Conservation (phyloP, 164 flowering plant species). For the Umbellularia californica region DNA sequence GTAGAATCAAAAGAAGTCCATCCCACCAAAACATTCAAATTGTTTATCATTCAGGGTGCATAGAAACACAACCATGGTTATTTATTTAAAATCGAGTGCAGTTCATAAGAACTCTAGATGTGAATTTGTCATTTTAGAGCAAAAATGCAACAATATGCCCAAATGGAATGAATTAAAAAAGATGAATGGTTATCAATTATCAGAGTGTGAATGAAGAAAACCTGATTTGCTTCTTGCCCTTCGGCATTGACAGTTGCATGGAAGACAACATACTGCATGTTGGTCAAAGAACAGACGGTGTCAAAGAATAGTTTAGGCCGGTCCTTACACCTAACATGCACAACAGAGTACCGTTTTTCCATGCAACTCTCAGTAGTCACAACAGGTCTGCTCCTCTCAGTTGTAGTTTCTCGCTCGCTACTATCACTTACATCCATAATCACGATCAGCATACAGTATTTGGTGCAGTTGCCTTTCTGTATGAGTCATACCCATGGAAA, state of each 20-base stretch:
- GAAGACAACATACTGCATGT: slow-evolving; percentile 88
- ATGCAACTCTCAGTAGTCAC: slow-evolving; percentile 62
- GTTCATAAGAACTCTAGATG: too few relatives aligned
- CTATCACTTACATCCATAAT: slow-evolving; percentile 49
- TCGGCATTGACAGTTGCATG: slow-evolving; percentile 81
- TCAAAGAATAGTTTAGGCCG: slow-evolving; percentile 89
- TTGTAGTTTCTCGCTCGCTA: slow-evolving; percentile 18
- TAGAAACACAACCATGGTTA: too few relatives aligned
- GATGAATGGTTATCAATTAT: neutral
- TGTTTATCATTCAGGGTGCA: too few relatives aligned
- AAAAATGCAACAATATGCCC: too few relatives aligned
- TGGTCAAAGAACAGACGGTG: slow-evolving; percentile 86
- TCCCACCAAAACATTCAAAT: too few relatives aligned
- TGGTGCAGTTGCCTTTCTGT: slow-evolving; percentile 87
- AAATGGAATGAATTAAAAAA: too few relatives aligned
- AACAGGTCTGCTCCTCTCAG: slow-evolving; percentile 41
- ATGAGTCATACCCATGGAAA: slow-evolving; percentile 65
- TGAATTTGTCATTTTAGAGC: too few relatives aligned
- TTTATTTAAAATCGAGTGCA: too few relatives aligned
- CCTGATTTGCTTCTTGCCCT: slow-evolving; percentile 88
- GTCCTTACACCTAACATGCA: slow-evolving; percentile 67
- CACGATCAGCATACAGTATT: slow-evolving; percentile 92
- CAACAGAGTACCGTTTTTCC: slow-evolving; percentile 77
- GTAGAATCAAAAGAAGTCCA: too few relatives aligned
- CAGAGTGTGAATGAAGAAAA: slow-evolving; percentile 19